Percentiles rank a stretch among this genome's conserved stretches.
These are phyloP conservation scores for Grosmannia huntii DNA, from an alignment of 2,329 filamentous ascomycete species.

Conservation along the genomic window DNA sequence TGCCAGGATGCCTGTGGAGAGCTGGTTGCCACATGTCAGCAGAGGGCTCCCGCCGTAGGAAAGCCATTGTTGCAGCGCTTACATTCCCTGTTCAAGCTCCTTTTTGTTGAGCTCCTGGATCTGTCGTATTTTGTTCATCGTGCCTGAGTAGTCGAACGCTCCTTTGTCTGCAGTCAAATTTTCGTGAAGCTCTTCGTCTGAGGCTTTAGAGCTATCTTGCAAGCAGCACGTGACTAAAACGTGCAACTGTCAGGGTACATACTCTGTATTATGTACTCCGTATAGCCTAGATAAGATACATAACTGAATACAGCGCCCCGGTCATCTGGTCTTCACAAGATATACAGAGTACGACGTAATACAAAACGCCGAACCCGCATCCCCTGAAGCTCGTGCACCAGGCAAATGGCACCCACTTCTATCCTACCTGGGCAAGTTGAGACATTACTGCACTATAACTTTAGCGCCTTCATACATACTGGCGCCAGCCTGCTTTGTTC, in stretches of 20 bases:
- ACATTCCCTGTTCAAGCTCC: slow-evolving; percentile 83
- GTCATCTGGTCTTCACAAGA: too few species aligned
- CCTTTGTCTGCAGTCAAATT: background rate
- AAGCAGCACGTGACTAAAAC: background rate
- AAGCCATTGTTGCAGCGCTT: slow-evolving; percentile 22
- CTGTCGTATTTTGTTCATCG: slow-evolving; percentile 88
- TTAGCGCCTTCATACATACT: background rate
- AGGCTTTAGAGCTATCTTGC: background rate
- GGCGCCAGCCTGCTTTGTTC: background rate
- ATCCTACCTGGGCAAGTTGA: background rate
- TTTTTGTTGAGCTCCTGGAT: slow-evolving; percentile 89
- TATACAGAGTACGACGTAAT: too few species aligned
- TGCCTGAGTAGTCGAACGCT: slow-evolving; percentile 10
- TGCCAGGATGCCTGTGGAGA: slow-evolving; percentile 88
- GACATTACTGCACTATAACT: background rate
- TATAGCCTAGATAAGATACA: background rate
- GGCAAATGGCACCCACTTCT: too few species aligned
- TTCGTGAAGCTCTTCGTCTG: background rate
- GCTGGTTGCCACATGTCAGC: slow-evolving; percentile 27
- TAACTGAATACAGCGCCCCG: background rate
- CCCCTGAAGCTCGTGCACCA: too few species aligned
- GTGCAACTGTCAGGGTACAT: too few species aligned
- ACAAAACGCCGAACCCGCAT: too few species aligned
- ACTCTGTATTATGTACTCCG: too few species aligned
- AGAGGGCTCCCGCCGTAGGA: background rate